phyloP scores from a whole-genome alignment of 1,284 basidiomycete genomes.

The Abortiporus biennis region DNA sequence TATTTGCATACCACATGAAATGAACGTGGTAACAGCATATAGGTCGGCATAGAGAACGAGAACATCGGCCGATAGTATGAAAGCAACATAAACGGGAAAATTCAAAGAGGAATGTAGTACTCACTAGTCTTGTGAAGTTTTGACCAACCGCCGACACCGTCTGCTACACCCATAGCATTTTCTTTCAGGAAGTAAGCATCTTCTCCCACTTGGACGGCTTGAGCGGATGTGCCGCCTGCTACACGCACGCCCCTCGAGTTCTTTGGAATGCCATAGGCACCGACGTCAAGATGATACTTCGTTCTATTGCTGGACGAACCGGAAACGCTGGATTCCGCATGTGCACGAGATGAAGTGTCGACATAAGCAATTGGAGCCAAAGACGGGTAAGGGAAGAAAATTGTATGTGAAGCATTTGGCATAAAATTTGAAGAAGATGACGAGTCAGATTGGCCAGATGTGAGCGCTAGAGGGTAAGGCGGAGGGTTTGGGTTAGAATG shows the following conservation, averaged over 20 bases:
- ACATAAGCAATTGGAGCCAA: constrained; percentile 27
- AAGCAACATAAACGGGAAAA: not conserved
- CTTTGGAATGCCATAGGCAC: constrained; percentile 67
- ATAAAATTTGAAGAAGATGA: constrained; percentile 17
- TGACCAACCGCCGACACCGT: constrained; percentile 87
- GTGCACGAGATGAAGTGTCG: constrained; percentile 19
- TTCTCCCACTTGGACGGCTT: constrained; percentile 77
- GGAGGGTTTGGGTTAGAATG: constrained; percentile 18
- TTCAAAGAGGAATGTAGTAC: constrained; percentile 11
- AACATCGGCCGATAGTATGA: not conserved
- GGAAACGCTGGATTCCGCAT: constrained; percentile 19
- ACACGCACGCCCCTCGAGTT: constrained; percentile 24
- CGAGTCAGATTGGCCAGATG: constrained; percentile 33
- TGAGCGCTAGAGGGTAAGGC: constrained; percentile 39
- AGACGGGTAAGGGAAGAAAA: constrained; percentile 35
- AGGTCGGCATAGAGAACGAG: not conserved
- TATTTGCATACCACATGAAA: not conserved
- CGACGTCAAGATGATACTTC: constrained; percentile 61
- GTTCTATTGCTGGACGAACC: constrained; percentile 29
- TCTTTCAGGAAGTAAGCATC: constrained; percentile 81
- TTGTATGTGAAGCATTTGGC: constrained; percentile 23
- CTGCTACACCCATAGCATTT: constrained; percentile 84
- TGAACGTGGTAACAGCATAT: not conserved
- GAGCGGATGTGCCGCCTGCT: constrained; percentile 21
- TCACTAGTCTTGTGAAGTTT: constrained; percentile 28